Evolutionary conservation across 192 early-diverging fungal species (phyloP).

Genomic region (Coemansia furcata): DNA sequence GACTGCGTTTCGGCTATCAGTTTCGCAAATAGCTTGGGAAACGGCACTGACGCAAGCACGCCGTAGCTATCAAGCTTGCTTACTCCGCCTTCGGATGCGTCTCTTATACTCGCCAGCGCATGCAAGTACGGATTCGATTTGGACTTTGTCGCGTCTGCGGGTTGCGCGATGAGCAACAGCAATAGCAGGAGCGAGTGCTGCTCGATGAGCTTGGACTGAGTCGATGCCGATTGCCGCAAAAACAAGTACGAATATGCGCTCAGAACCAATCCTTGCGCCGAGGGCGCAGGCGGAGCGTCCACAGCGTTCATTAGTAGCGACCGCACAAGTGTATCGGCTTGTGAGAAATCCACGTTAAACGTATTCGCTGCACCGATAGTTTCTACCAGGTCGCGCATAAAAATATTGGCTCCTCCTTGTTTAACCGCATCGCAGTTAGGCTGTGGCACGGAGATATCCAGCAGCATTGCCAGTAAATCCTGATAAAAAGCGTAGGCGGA

Average conservation of each 20-base stretch:
- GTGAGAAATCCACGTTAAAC: slow-evolving; percentile 36
- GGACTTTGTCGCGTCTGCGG: not conserved
- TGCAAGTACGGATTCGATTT: slow-evolving; percentile 23
- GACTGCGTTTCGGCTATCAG: slow-evolving; percentile 18
- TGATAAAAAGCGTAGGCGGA: slow-evolving; percentile 24
- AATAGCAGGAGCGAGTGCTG: slow-evolving; percentile 40
- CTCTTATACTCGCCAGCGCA: slow-evolving; percentile 18
- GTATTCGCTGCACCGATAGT: slow-evolving; percentile 29
- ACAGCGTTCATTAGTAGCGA: slow-evolving; percentile 27
- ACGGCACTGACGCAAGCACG: slow-evolving; percentile 19
- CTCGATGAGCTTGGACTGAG: slow-evolving; percentile 22
- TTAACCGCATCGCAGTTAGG: not conserved
- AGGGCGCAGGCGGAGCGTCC: slow-evolving; percentile 18
- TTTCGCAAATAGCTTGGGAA: slow-evolving; percentile 39
- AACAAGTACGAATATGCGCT: slow-evolving; percentile 52
- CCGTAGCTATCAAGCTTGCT: slow-evolving; percentile 6
- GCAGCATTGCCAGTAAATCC: slow-evolving; percentile 27
- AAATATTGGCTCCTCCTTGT: not conserved
- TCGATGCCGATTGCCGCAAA: slow-evolving; percentile 19
- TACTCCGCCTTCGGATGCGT: slow-evolving; percentile 17
- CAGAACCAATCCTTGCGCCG: slow-evolving; percentile 32
- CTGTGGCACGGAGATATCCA: slow-evolving; percentile 34
- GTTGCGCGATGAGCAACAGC: slow-evolving; percentile 31
- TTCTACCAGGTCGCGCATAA: slow-evolving; percentile 25
- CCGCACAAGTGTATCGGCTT: slow-evolving; percentile 25